These are phyloP conservation scores for Alternaria brassicicola DNA, from an alignment of 2,329 filamentous ascomycete species.

Conservation along the genomic window DNA sequence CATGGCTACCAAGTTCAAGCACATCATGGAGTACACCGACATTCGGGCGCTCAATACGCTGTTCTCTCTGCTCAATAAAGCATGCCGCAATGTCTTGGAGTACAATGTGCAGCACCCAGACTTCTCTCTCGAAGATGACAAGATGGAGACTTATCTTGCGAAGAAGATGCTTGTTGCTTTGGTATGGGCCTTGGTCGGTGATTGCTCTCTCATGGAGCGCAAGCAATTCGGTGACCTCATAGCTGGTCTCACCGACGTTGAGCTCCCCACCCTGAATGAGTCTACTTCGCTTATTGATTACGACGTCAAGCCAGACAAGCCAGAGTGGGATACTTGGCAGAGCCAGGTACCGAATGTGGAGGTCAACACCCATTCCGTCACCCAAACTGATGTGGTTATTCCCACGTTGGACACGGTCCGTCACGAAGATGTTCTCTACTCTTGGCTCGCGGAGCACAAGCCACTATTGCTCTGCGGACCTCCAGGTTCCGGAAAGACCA, in stretches of 20 bases:
- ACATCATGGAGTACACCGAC: slow-evolving; percentile 98
- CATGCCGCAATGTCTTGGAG: slow-evolving; percentile 88
- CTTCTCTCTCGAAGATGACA: slow-evolving; percentile 88
- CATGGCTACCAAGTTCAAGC: slow-evolving; percentile 77
- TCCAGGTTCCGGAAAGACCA: slow-evolving; percentile 98
- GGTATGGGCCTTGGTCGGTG: slow-evolving; percentile 95
- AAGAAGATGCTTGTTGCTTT: slow-evolving; percentile 93
- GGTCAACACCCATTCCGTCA: slow-evolving; percentile 97
- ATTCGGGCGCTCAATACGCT: slow-evolving; percentile 89
- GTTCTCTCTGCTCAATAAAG: slow-evolving; percentile 95
- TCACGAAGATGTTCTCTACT: slow-evolving; percentile 98
- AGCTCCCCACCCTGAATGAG: slow-evolving; percentile 79
- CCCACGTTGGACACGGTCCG: slow-evolving; percentile 96
- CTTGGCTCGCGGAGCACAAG: slow-evolving; percentile 98
- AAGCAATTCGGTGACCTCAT: slow-evolving; percentile 89
- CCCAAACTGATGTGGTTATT: slow-evolving; percentile 97
- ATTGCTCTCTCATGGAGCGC: slow-evolving; percentile 86
- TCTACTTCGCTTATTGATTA: slow-evolving; percentile 92
- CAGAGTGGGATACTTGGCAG: slow-evolving; percentile 93
- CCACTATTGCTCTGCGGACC: slow-evolving; percentile 94
- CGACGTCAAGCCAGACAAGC: slow-evolving; percentile 83
- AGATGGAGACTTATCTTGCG: slow-evolving; percentile 84
- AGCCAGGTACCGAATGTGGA: slow-evolving; percentile 92
- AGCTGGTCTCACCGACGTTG: slow-evolving; percentile 80
- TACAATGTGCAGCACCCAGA: slow-evolving; percentile 95